Conservation (phyloP, 2,329 filamentous ascomycete genomes). For the Alternaria solani region DNA sequence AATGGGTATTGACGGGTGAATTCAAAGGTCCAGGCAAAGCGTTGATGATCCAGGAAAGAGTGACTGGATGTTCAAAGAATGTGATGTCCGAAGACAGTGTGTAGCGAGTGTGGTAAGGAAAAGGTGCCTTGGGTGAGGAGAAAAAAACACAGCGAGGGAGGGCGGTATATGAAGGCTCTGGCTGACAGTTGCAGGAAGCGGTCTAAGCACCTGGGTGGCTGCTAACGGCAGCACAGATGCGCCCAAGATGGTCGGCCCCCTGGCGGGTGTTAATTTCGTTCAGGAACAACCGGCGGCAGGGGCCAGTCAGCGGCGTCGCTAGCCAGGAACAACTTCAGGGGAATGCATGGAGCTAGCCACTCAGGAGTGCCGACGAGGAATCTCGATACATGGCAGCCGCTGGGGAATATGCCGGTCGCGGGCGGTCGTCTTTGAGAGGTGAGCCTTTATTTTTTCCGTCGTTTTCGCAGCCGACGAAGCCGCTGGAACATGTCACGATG, state of each 20-base stretch:
- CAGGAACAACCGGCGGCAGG: slow-evolving; percentile 36
- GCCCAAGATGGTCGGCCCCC: slow-evolving; percentile 36
- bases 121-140: slow-evolving; percentile 45
- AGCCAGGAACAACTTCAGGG: slow-evolving; percentile 33
- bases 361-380: slow-evolving; percentile 26
- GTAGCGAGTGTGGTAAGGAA: slow-evolving; percentile 48
- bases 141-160: slow-evolving; percentile 26
- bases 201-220: slow-evolving; percentile 36
- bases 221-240: slow-evolving; percentile 24
- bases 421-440: slow-evolving; percentile 68
- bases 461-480: slow-evolving; percentile 10
- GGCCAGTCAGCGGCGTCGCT: slow-evolving; percentile 37
- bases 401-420: slow-evolving; percentile 61
- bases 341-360: slow-evolving; percentile 31
- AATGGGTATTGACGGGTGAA: slow-evolving; percentile 27
- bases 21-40: slow-evolving; percentile 33
- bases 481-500: slow-evolving; percentile 11
- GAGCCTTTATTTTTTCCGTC: slow-evolving; percentile 12
- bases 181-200: slow-evolving; percentile 37
- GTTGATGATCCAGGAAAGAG: slow-evolving; percentile 47
- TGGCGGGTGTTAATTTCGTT: slow-evolving; percentile 48
- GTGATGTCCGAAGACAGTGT: slow-evolving; percentile 43
- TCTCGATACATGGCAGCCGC: slow-evolving; percentile 29
- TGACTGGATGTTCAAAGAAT: slow-evolving; percentile 50
- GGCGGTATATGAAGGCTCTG: slow-evolving; percentile 46